These are phyloP conservation scores for Arthrobotrys sinensis DNA, from an alignment of 2,329 filamentous ascomycete genomes.

Conservation along the genomic window DNA sequence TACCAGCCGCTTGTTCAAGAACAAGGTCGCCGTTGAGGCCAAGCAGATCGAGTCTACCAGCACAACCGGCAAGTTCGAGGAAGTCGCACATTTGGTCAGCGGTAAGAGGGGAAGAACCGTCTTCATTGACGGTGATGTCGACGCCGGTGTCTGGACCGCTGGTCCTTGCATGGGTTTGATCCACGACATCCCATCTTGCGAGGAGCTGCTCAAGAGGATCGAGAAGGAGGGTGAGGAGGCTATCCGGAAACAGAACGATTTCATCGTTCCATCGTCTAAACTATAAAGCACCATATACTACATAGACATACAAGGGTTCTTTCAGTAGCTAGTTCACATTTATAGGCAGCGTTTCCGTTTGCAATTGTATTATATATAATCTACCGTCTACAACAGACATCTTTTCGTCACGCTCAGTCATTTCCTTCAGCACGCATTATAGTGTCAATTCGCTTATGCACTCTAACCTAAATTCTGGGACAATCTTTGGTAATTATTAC, in stretches of 20 bases:
- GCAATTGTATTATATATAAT: slow-evolving; percentile 35
- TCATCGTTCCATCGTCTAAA: slow-evolving; percentile 75
- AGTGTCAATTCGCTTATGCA: background rate
- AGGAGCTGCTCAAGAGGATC: slow-evolving; percentile 78
- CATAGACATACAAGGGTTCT: slow-evolving; percentile 3
- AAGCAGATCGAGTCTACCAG: slow-evolving; percentile 87
- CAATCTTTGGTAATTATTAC: background rate
- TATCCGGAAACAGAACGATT: slow-evolving; percentile 74
- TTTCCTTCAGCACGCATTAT: background rate
- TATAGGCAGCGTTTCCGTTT: slow-evolving; percentile 10
- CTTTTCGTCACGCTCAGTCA: background rate
- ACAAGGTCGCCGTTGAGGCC: slow-evolving; percentile 86
- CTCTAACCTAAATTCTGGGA: background rate
- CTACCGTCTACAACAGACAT: slow-evolving; percentile 1
- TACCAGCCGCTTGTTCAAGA: slow-evolving; percentile 88
- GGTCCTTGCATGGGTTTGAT: slow-evolving; percentile 94
- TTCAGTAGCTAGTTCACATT: slow-evolving; percentile 20
- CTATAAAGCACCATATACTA: slow-evolving; percentile 67
- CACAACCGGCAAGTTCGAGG: slow-evolving; percentile 86
- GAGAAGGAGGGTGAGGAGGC: slow-evolving; percentile 82
- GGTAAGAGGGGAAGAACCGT: slow-evolving; percentile 92
- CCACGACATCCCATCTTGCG: slow-evolving; percentile 84
- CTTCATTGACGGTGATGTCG: slow-evolving; percentile 90
- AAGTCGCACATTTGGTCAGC: slow-evolving; percentile 88
- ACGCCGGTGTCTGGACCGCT: slow-evolving; percentile 96